These are phyloP conservation scores for Kalmusia sp. DNA, from an alignment of 2,329 filamentous ascomycete genomes.

Conservation along the genomic window DNA sequence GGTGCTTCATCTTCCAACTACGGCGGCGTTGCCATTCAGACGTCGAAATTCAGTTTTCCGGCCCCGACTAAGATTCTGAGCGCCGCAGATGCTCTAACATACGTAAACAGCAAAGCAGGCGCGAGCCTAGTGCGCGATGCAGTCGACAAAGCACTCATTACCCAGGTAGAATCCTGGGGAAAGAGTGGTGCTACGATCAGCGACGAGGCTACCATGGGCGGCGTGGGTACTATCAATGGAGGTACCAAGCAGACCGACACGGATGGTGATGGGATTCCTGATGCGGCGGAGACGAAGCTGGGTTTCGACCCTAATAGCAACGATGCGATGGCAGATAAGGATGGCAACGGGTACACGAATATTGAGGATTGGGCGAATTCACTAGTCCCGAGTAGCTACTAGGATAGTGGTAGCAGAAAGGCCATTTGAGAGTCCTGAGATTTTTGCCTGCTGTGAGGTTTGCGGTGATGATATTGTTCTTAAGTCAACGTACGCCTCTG, in stretches of 20 bases:
- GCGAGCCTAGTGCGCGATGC: constrained; percentile 54
- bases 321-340: constrained; percentile 51
- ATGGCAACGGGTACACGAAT: constrained; percentile 54
- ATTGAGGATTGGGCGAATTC: constrained; percentile 61
- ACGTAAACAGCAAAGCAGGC: constrained; percentile 52
- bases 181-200: constrained; percentile 55
- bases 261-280: constrained; percentile 60
- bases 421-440: too few species aligned
- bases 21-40: constrained; percentile 55
- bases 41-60: constrained; percentile 53
- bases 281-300: constrained; percentile 55
- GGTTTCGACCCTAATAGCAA: constrained; percentile 45
- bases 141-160: constrained; percentile 53
- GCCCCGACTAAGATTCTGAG: constrained; percentile 49
- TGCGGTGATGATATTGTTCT: too few species aligned
- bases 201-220: constrained; percentile 54
- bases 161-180: constrained; percentile 56
- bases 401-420: too few species aligned
- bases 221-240: constrained; percentile 48
- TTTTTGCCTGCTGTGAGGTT: too few species aligned
- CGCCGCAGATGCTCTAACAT: constrained; percentile 50
- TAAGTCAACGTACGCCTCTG: too few species aligned
- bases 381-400: constrained; percentile 40
- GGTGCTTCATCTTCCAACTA: constrained; percentile 54
- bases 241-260: constrained; percentile 52